Evolutionary conservation across 495 filamentous ascomycete genomes (phyloP), one percentile per base, ranked within the genome.

Genomic region (Letharia lupina): DNA sequence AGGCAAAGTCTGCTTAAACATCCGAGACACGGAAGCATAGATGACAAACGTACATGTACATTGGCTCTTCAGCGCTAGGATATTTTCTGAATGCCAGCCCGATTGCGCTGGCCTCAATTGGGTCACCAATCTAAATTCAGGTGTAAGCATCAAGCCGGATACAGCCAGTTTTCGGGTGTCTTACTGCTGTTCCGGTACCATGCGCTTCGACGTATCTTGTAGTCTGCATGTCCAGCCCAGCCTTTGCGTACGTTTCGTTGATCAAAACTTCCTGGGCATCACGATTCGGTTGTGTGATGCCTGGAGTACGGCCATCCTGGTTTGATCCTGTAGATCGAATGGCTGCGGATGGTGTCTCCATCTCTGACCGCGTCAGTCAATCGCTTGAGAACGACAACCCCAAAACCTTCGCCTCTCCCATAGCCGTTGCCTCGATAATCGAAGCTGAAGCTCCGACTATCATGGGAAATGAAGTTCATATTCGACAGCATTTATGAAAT

Each of bases 301-400:
- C 77, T 13, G 65, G 60, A 12, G 79, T 81, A 12, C 77, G 80
- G 11, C 84, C 84, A 72, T 88, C 84, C 67, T 86, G 75, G 16
- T 77, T 78, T 13, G 68, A 67, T 2, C 67, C 74, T 0, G 72
- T 71, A 11, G 15, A 28, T 20, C 67, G 20, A 23, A 82, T 80
- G 50, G 75, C 73, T 23, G 76, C 80, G 73, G 60, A 82, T 80
- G 52, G 74, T 76, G 71, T 82, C 79, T 41, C 81, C 80, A 58
- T 81, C 80, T 18, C 72, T 72, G 61, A 79, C 68, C 15, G 80
- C 80, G 70, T 82, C 78, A 62, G 77, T 73, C 44, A 81, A 75
- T n/a, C 79, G 77, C 70, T 82, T 82, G 13, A 82, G 71, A 35
- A 82, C 72, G 48, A 82, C 73, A 28, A 73, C 73, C 60, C 73